phyloP scores from a whole-genome alignment of 768 basidiomycete species.

The Kwoniella mangroviensis region DNA sequence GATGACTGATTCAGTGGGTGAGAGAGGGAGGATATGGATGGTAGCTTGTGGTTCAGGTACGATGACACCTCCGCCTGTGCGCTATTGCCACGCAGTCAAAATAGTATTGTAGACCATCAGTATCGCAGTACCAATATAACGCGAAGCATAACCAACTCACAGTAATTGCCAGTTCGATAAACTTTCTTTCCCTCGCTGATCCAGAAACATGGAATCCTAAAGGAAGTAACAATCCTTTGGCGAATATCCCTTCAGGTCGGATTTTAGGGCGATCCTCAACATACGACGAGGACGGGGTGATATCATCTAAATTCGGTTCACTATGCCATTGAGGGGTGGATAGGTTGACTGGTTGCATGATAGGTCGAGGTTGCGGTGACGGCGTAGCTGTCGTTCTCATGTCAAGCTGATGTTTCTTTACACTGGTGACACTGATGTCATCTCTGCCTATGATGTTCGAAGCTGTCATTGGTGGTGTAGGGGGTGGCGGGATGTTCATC shows the following conservation, averaged over 20 bases:
- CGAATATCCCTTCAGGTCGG: neutral
- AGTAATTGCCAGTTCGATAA: constrained; percentile 4
- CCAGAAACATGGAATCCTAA: constrained; percentile 4
- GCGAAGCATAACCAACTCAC: neutral
- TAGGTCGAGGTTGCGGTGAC: neutral
- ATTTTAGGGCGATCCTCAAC: neutral
- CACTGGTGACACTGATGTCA: neutral
- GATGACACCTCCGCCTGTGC: constrained; percentile 1
- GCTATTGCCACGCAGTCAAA: neutral
- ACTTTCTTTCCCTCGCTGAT: neutral
- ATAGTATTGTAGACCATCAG: too few species aligned
- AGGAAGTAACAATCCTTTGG: constrained; percentile 1
- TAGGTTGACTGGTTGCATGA: neutral
- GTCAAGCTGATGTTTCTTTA: neutral
- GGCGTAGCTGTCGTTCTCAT: neutral
- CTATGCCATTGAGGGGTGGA: neutral
- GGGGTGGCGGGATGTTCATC: neutral
- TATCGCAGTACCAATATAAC: too few species aligned
- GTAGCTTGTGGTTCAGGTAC: constrained; percentile 1
- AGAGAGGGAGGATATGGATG: constrained; percentile 1
- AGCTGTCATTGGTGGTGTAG: neutral
- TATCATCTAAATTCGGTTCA: neutral
- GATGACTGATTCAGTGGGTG: neutral
- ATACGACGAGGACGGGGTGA: neutral
- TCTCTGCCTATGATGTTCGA: too few species aligned